These are phyloP conservation scores for Hemileccinum rubropunctum DNA, from an alignment of 768 basidiomycete genomes.

Conservation along the genomic window DNA sequence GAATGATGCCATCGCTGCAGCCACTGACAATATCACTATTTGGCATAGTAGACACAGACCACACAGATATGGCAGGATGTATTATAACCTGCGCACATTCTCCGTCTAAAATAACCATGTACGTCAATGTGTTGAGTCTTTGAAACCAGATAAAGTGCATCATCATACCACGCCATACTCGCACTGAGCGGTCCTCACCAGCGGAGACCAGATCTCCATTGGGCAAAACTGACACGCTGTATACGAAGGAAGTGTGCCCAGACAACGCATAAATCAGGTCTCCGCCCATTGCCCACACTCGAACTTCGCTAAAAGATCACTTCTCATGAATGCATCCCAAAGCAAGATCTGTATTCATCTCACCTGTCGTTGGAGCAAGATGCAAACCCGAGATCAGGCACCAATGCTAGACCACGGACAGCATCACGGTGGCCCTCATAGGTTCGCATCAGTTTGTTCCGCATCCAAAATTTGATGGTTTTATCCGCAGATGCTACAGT, in stretches of 20 bases:
- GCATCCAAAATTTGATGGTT: conserved; percentile 85
- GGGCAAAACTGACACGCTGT: conserved; percentile 80
- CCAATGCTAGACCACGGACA: conserved; percentile 78
- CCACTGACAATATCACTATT: conserved; percentile 94
- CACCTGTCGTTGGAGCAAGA: conserved; percentile 95
- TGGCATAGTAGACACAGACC: conserved; percentile 85
- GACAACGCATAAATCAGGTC: conserved; percentile 76
- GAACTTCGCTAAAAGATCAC: conserved; percentile 65
- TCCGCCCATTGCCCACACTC: conserved; percentile 86
- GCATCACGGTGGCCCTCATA: conserved; percentile 89
- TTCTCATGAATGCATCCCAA: neutral
- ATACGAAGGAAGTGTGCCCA: conserved; percentile 97
- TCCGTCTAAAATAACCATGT: conserved; percentile 53
- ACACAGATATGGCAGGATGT: conserved; percentile 96
- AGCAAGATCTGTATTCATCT: conserved; percentile 10
- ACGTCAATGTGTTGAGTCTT: conserved; percentile 1
- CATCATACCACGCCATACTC: conserved; percentile 81
- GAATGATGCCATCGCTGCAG: conserved; percentile 81
- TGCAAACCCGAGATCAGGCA: conserved; percentile 89
- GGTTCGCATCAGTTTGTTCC: conserved; percentile 69
- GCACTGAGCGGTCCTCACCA: conserved; percentile 90
- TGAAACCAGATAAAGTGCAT: conserved; percentile 4
- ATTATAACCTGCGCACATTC: conserved; percentile 86
- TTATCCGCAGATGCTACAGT: conserved; percentile 86
- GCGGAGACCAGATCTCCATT: conserved; percentile 83